These are phyloP conservation scores for Capillidium rhysosporum DNA, from an alignment of 371 early-diverging fungal genomes.

Conservation along the genomic window DNA sequence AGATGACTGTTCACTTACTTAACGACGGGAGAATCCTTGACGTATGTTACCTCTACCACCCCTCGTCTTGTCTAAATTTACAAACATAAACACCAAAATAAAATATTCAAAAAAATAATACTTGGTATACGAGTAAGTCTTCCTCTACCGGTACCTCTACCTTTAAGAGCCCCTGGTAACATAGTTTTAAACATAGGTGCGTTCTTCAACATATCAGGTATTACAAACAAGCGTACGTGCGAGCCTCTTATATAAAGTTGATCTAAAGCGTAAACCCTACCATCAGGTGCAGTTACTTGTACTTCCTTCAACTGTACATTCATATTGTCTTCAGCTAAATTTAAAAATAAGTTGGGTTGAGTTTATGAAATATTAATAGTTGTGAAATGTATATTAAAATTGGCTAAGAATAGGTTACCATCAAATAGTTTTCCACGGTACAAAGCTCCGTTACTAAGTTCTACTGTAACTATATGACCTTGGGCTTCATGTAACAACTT, in stretches of 20 bases:
- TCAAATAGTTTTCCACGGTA: constrained; percentile 90
- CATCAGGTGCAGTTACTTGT: constrained; percentile 80
- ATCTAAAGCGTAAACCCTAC: constrained; percentile 73
- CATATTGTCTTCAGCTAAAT: constrained; percentile 93
- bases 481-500: constrained; percentile 95
- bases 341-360: neutral
- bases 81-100: too few species aligned
- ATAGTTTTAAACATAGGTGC: constrained; percentile 92
- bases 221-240: constrained; percentile 85
- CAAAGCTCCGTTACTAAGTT: constrained; percentile 79
- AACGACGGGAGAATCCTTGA: too few species aligned
- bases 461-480: constrained; percentile 88
- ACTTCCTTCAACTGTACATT: constrained; percentile 89
- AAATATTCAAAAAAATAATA: too few species aligned
- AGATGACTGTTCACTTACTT: too few species aligned
- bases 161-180: constrained; percentile 57
- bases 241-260: constrained; percentile 95
- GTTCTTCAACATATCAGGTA: constrained; percentile 96
- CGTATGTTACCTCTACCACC: too few species aligned
- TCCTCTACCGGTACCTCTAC: constrained; percentile 67
- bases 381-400: neutral
- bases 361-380: neutral
- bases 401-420: constrained; percentile 21
- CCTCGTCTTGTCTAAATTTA: too few species aligned
- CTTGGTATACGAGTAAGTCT: constrained; percentile 22